Conservation (phyloP, 495 filamentous ascomycete genomes). For the Penicillium paxilli region DNA sequence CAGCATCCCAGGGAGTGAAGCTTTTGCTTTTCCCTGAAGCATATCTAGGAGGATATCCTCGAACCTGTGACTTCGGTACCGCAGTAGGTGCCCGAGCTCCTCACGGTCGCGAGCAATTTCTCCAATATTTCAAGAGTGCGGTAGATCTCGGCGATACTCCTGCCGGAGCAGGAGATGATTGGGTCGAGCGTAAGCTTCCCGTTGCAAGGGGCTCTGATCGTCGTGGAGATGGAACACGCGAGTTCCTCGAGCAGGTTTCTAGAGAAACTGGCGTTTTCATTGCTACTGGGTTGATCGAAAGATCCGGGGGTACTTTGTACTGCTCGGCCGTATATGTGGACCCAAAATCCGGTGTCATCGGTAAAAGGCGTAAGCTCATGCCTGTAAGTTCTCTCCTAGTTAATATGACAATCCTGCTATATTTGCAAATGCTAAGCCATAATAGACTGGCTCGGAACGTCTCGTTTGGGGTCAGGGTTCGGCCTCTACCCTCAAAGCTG, state of each 20-base stretch:
- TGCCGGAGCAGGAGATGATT: constrained; percentile 67
- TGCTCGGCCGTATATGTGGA: constrained; percentile 84
- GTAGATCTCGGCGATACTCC: constrained; percentile 89
- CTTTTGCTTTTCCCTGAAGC: constrained; percentile 92
- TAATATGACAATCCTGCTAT: constrained; percentile 25
- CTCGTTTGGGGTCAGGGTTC: constrained; percentile 90
- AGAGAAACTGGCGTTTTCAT: constrained; percentile 77
- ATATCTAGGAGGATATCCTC: constrained; percentile 90
- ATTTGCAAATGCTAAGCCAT: background rate
- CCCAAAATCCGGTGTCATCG: constrained; percentile 66
- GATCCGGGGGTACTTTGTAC: constrained; percentile 77
- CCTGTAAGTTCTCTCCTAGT: constrained; percentile 51
- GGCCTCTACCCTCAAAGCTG: constrained; percentile 73
- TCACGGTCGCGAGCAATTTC: constrained; percentile 78
- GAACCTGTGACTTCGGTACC: constrained; percentile 76
- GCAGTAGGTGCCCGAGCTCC: constrained; percentile 66
- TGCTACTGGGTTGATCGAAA: constrained; percentile 77
- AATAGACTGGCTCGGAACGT: constrained; percentile 33
- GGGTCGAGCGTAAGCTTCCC: constrained; percentile 64
- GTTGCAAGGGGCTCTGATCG: constrained; percentile 44
- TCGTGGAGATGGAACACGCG: constrained; percentile 84
- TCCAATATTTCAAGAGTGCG: constrained; percentile 73
- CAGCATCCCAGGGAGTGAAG: constrained; percentile 54
- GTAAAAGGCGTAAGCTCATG: constrained; percentile 95
- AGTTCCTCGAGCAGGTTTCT: constrained; percentile 73